phyloP scores from a whole-genome alignment of 805 yeast species.

The Tetrapisispora iriomotensis region DNA sequence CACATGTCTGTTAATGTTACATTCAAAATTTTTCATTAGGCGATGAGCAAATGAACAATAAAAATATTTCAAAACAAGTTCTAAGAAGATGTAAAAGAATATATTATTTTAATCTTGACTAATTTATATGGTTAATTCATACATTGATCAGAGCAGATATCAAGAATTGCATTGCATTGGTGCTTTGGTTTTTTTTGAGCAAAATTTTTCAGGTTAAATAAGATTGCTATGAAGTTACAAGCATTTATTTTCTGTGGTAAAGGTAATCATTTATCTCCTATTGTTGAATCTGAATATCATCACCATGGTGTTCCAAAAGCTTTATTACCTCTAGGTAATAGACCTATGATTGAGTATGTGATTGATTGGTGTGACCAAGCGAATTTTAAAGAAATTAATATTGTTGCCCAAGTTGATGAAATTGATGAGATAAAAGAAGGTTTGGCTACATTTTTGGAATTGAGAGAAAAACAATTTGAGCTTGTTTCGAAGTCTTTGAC shows the following conservation, averaged over 20 bases:
- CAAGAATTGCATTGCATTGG: not conserved
- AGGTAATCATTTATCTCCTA: conserved; percentile 65
- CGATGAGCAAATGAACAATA: too few species aligned
- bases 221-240: conserved; percentile 89
- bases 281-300: conserved; percentile 20
- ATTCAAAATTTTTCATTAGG: too few species aligned
- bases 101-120: not conserved
- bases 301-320: conserved; percentile 62
- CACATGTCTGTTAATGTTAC: too few species aligned
- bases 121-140: not conserved
- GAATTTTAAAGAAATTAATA: conserved; percentile 57
- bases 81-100: not conserved
- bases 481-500: conserved; percentile 17
- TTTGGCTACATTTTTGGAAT: conserved; percentile 37
- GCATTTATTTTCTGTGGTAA: conserved; percentile 85
- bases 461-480: conserved; percentile 30
- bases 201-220: too few species aligned
- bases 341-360: conserved; percentile 79
- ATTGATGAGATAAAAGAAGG: conserved; percentile 39
- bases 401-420: conserved; percentile 46
- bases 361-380: conserved; percentile 91
- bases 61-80: too few species aligned
- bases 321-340: conserved; percentile 78
- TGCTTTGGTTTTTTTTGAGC: not conserved
- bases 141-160: not conserved